Evolutionary conservation across 352 stramenopile species (phyloP).

Genomic region (Phytopythium boreale): DNA sequence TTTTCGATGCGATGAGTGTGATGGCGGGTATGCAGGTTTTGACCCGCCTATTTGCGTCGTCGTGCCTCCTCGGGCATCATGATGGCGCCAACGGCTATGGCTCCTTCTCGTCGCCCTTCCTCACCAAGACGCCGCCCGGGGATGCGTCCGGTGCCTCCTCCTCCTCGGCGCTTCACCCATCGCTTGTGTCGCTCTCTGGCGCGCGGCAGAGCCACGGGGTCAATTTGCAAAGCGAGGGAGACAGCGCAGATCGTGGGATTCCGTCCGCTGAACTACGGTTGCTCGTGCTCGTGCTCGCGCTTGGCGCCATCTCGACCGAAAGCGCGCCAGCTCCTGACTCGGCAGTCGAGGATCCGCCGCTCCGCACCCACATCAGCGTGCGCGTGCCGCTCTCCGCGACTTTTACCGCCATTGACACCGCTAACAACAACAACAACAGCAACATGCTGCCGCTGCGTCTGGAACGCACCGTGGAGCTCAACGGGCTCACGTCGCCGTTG

Average conservation of each 20-base stretch:
- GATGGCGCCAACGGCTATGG: not conserved
- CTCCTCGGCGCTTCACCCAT: not conserved
- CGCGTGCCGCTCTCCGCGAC: constrained; percentile 4
- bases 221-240: not conserved
- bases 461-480: constrained; percentile 16
- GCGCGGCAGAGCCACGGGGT: constrained; percentile 5
- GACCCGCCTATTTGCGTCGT: not conserved
- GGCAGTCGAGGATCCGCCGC: constrained; percentile 7
- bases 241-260: not conserved
- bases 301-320: not conserved
- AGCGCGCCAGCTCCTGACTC: not conserved
- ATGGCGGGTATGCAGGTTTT: not conserved
- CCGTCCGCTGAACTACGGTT: no score
- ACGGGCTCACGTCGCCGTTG: constrained; percentile 28
- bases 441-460: constrained; percentile 12
- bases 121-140: constrained; percentile 1
- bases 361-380: constrained; percentile 1
- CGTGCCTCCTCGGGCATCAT: not conserved
- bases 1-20: not conserved
- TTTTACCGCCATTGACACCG: not conserved
- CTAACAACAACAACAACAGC: not conserved
- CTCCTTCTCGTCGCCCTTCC: not conserved
- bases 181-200: constrained; percentile 3
- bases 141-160: not conserved
- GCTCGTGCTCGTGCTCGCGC: constrained; percentile 1